A percentile compares a stretch with the other conserved stretches of the same genome.
Evolutionary conservation across 495 filamentous ascomycete genomes (phyloP).

Genomic region (Penicillium manginii): DNA sequence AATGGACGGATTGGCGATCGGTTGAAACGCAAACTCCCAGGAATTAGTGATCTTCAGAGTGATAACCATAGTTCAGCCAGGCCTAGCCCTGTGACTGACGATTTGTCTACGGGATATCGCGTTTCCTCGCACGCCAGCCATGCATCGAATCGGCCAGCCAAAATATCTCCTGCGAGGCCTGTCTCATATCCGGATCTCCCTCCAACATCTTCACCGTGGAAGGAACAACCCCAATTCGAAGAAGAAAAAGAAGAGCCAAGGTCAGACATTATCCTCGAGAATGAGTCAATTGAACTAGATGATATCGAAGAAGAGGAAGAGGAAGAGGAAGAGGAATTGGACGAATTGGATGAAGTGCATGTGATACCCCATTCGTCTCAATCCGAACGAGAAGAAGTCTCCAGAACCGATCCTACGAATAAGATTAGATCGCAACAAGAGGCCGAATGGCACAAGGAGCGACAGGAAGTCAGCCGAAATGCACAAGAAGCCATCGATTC

Average conservation of each 20-base stretch:
- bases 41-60: conserved; percentile 25
- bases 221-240: neutral
- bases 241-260: neutral
- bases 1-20: conserved; percentile 32
- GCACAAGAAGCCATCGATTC: conserved; percentile 49
- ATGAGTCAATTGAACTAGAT: neutral
- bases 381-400: neutral
- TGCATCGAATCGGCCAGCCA: neutral
- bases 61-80: conserved; percentile 20
- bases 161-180: neutral
- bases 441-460: conserved; percentile 53
- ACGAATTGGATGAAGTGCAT: conserved; percentile 7
- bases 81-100: conserved; percentile 17
- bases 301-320: conserved; percentile 13
- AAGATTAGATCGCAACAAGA: conserved; percentile 29
- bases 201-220: neutral
- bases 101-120: neutral
- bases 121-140: neutral
- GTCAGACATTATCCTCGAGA: neutral
- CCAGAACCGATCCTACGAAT: neutral
- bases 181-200: conserved; percentile 26
- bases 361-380: conserved; percentile 11
- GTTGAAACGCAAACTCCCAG: conserved; percentile 36
- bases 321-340: conserved; percentile 11
- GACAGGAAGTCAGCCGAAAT: conserved; percentile 53